Conservation (phyloP, 805 yeast species). For the Jamesozyma gamospora region DNA sequence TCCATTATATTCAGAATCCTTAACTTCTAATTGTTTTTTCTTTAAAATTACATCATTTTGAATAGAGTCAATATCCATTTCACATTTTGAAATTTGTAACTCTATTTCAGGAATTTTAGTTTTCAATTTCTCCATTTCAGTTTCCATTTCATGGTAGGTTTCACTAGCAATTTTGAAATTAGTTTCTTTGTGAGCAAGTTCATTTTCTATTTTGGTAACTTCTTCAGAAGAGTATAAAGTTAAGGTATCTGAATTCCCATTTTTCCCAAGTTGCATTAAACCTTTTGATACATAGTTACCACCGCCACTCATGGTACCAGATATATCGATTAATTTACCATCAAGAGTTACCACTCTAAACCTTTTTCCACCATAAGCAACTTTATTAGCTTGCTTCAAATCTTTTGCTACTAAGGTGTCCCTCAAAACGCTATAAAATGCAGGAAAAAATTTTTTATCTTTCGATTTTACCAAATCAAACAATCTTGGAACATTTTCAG, state of each 20-base stretch:
- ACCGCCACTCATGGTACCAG: slow-evolving; percentile 97
- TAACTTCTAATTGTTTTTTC: slow-evolving; percentile 34
- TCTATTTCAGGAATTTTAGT: slow-evolving; percentile 67
- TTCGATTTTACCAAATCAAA: slow-evolving; percentile 71
- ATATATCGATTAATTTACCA: slow-evolving; percentile 83
- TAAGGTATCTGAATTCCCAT: background rate
- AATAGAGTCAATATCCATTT: slow-evolving; percentile 56
- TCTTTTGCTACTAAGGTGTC: slow-evolving; percentile 83
- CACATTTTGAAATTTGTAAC: slow-evolving; percentile 44
- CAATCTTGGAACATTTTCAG: slow-evolving; percentile 66
- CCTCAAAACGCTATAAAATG: slow-evolving; percentile 77
- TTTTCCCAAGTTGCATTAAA: slow-evolving; percentile 43
- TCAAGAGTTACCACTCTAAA: slow-evolving; percentile 87
- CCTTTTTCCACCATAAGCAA: slow-evolving; percentile 75
- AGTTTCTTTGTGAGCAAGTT: slow-evolving; percentile 43
- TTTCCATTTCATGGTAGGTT: slow-evolving; percentile 49
- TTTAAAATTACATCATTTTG: slow-evolving; percentile 43
- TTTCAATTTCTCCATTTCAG: slow-evolving; percentile 45
- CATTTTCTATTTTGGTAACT: slow-evolving; percentile 42
- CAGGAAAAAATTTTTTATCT: slow-evolving; percentile 64
- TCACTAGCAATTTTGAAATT: slow-evolving; percentile 40
- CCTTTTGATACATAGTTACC: slow-evolving; percentile 66
- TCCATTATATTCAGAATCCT: slow-evolving; percentile 14
- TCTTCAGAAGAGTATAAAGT: slow-evolving; percentile 39
- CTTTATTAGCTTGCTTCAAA: slow-evolving; percentile 69